These are phyloP conservation scores for fission yeast (Schizosaccharomyces pombe) DNA, from an alignment of 805 yeast genomes.

Conservation along the genomic window DNA sequence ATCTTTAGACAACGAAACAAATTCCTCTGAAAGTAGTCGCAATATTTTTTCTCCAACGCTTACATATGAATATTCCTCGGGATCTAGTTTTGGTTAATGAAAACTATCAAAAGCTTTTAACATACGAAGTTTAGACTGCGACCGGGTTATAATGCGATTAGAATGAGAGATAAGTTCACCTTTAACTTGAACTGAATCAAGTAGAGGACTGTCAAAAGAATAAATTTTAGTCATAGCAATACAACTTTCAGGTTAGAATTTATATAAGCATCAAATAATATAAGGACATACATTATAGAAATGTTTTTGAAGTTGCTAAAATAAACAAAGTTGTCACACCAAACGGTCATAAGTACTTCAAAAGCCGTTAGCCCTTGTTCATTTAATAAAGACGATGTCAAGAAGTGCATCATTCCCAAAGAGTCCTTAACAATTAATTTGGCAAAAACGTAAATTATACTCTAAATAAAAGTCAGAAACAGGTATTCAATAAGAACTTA, in stretches of 20 bases:
- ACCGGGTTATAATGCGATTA: constrained; percentile 53
- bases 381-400: constrained; percentile 19
- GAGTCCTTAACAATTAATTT: constrained; percentile 43
- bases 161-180: constrained; percentile 50
- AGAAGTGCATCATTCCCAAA: constrained; percentile 35
- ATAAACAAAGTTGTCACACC: constrained; percentile 66
- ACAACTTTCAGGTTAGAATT: too few relatives aligned
- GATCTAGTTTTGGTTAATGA: background rate
- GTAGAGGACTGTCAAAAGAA: constrained; percentile 29
- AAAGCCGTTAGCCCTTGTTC: constrained; percentile 21
- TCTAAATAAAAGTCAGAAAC: constrained; percentile 13
- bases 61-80: background rate
- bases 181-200: constrained; percentile 34
- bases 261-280: background rate
- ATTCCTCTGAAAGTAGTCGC: background rate
- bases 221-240: constrained; percentile 48
- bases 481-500: background rate
- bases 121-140: constrained; percentile 19
- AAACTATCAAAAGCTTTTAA: too few relatives aligned
- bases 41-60: background rate
- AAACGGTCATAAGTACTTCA: constrained; percentile 38
- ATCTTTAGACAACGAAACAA: background rate
- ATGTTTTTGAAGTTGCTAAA: constrained; percentile 48
- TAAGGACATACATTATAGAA: background rate
- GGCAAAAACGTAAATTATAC: constrained; percentile 53